These are phyloP conservation scores for Primulina eburnea DNA, from an alignment of 257 asterid genomes.

Conservation along the genomic window DNA sequence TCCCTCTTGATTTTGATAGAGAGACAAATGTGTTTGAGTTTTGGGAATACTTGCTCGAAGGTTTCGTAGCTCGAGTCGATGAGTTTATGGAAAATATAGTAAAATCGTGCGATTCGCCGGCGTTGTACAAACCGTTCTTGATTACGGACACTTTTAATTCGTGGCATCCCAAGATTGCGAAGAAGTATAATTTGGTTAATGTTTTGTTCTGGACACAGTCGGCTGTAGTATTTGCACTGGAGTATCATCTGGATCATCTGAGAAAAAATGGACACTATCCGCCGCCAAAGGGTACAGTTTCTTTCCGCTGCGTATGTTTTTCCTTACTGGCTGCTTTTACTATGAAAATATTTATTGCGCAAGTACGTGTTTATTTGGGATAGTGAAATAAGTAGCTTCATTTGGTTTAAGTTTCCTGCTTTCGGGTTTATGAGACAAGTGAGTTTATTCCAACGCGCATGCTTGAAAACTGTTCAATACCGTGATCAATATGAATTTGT, in stretches of 20 bases:
- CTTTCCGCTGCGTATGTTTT: neutral
- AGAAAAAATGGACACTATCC: conserved; percentile 31
- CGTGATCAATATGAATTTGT: no score
- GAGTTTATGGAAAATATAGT: conserved; percentile 31
- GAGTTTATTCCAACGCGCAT: no score
- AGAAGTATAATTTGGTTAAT: conserved; percentile 29
- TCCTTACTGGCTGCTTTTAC: neutral
- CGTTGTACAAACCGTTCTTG: conserved; percentile 27
- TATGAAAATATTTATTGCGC: neutral
- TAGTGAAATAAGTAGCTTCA: no score
- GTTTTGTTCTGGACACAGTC: conserved; percentile 40
- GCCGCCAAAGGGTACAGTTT: conserved; percentile 23
- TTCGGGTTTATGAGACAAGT: no score
- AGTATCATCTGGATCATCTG: conserved; percentile 33
- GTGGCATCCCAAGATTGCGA: conserved; percentile 36
- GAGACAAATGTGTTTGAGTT: conserved; percentile 29
- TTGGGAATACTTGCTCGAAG: conserved; percentile 31
- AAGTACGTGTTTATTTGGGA: neutral
- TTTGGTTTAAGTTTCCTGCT: no score
- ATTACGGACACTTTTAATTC: conserved; percentile 37
- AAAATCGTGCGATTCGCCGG: conserved; percentile 12
- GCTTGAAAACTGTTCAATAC: no score
- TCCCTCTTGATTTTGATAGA: conserved; percentile 40
- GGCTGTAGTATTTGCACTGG: conserved; percentile 33
- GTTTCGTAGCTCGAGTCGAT: conserved; percentile 32